Percentiles rank a stretch among this genome's conserved stretches.
These are phyloP conservation scores for Raphanus hybrid DNA, from an alignment of 441 rosid species.

Conservation along the genomic window DNA sequence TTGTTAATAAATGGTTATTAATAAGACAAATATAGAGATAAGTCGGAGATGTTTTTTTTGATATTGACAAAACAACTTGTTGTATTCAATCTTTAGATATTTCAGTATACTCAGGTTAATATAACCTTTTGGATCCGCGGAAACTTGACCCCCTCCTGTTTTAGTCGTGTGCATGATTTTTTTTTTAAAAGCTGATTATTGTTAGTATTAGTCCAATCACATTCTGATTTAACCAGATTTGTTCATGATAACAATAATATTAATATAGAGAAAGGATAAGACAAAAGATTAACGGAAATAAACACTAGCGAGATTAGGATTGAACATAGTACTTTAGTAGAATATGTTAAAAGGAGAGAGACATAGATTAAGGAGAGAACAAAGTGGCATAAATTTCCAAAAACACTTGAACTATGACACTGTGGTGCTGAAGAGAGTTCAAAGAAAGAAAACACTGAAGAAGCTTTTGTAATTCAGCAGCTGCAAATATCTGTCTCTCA, in stretches of 20 bases:
- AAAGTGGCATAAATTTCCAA: constrained; percentile 77
- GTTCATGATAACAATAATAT: constrained; percentile 4
- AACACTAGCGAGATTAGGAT: constrained; percentile 23
- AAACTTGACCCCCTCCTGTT: background rate
- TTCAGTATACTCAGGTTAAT: background rate
- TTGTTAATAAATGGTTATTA: too few species aligned
- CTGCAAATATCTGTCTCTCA: constrained; percentile 77
- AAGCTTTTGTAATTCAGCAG: constrained; percentile 71
- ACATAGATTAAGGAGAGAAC: constrained; percentile 48
- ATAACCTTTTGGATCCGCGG: too few species aligned
- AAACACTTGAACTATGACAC: constrained; percentile 74
- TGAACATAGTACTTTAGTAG: constrained; percentile 13
- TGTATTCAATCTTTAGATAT: background rate
- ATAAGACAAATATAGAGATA: too few species aligned
- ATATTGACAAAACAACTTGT: too few species aligned
- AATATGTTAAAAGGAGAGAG: background rate
- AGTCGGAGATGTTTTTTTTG: too few species aligned
- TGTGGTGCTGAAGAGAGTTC: constrained; percentile 77
- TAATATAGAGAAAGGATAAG: background rate
- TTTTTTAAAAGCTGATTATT: too few species aligned
- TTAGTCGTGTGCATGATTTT: background rate
- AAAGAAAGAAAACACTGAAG: constrained; percentile 81
- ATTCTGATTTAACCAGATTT: constrained; percentile 1
- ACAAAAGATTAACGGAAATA: background rate
- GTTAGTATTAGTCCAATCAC: background rate